A percentile compares a stretch with the other conserved stretches of the same genome.
These are phyloP conservation scores for Globisporangium radiosum DNA, from an alignment of 352 stramenopile genomes.

Conservation along the genomic window DNA sequence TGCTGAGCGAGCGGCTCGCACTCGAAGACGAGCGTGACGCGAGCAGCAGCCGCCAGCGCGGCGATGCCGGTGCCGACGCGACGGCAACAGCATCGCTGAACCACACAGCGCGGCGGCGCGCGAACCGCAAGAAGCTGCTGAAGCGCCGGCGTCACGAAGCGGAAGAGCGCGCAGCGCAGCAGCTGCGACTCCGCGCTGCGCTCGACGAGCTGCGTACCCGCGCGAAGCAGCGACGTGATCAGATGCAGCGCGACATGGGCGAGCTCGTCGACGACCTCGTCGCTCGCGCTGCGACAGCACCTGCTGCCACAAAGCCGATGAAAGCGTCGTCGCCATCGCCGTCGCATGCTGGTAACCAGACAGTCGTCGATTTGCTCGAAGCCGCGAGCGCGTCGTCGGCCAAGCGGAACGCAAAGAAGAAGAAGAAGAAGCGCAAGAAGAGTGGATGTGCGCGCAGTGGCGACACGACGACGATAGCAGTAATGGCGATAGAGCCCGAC, in stretches of 20 bases:
- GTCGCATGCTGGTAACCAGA: background rate
- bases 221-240: conserved; percentile 24
- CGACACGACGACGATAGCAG: no score
- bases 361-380: conserved; percentile 5
- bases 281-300: conserved; percentile 12
- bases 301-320: conserved; percentile 9
- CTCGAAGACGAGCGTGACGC: conserved; percentile 27
- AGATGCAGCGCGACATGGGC: conserved; percentile 16
- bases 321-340: conserved; percentile 2
- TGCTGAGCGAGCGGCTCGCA: conserved; percentile 51
- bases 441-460: background rate
- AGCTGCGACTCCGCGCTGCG: conserved; percentile 27
- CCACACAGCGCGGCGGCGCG: conserved; percentile 49
- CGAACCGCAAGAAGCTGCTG: conserved; percentile 57
- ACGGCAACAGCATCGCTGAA: conserved; percentile 14
- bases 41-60: background rate
- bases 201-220: conserved; percentile 32
- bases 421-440: conserved; percentile 17
- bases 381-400: background rate
- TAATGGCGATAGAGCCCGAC: background rate
- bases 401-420: conserved; percentile 10
- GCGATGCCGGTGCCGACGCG: background rate
- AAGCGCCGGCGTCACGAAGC: conserved; percentile 51
- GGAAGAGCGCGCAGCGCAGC: conserved; percentile 28
- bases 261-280: conserved; percentile 40